phyloP scores from a whole-genome alignment of 1,284 basidiomycete genomes.

The Rhodotorula sp. region DNA sequence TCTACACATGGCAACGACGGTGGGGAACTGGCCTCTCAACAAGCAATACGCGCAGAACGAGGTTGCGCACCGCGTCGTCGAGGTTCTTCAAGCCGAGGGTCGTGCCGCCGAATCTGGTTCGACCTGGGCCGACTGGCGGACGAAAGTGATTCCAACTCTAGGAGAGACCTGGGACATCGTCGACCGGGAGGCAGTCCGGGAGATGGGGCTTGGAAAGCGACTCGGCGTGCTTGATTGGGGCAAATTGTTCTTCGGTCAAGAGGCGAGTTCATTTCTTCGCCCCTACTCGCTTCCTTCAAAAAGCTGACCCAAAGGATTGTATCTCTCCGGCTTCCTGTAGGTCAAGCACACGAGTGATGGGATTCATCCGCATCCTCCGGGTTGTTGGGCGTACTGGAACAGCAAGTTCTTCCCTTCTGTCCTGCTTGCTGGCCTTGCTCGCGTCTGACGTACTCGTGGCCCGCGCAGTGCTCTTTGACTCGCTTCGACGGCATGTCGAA shows the following conservation, averaged over 20 bases:
- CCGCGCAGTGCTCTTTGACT: not conserved
- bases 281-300: not conserved
- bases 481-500: not conserved
- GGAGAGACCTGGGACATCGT: not conserved
- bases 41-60: conserved; percentile 1
- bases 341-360: not conserved
- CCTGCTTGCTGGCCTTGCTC: not conserved
- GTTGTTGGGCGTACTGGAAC: conserved; percentile 1
- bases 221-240: conserved; percentile 4
- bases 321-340: not conserved
- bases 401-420: not conserved
- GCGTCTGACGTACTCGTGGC: not conserved
- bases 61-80: not conserved
- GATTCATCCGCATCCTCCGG: not conserved
- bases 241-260: not conserved
- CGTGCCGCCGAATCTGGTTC: not conserved
- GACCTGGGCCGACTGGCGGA: not conserved
- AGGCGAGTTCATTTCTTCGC: not conserved
- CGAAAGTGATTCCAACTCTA: not conserved
- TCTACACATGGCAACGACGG: not conserved
- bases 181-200: not conserved
- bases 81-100: not conserved
- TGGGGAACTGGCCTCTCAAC: not conserved
- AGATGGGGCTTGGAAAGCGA: not conserved
- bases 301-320: not conserved